phyloP scores from a whole-genome alignment of 176 grass and related monocot genomes.

The Aegilops longissima region DNA sequence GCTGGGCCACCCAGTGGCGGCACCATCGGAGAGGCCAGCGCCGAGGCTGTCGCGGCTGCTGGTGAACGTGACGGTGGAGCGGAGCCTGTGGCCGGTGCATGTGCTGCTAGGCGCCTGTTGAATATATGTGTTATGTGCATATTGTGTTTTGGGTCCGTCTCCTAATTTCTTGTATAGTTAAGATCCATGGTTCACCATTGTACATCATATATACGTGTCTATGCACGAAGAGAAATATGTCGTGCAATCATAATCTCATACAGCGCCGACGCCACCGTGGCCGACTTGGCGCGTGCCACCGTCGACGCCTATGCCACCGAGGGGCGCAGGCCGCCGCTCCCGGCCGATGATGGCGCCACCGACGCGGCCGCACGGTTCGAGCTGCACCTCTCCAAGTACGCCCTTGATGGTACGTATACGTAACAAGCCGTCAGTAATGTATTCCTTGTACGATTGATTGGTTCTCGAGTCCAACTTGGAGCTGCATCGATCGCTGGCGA shows the following conservation, averaged over 20 bases:
- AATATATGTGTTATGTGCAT: too few relatives aligned
- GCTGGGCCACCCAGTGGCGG: neutral
- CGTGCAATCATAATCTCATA: too few relatives aligned
- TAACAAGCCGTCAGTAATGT: too few relatives aligned
- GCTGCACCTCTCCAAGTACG: slow-evolving; percentile 79
- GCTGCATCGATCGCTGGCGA: neutral
- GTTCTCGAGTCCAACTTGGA: too few relatives aligned
- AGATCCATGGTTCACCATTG: too few relatives aligned
- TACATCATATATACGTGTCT: too few relatives aligned
- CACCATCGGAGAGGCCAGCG: slow-evolving; percentile 15
- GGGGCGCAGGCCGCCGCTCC: slow-evolving; percentile 42
- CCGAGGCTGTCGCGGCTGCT: slow-evolving; percentile 60
- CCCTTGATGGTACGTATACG: slow-evolving; percentile 54
- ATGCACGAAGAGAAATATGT: too few relatives aligned
- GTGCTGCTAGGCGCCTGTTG: too few relatives aligned
- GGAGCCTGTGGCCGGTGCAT: slow-evolving; percentile 23
- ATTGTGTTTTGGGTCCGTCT: too few relatives aligned
- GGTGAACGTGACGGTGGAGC: slow-evolving; percentile 83
- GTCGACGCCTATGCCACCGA: slow-evolving; percentile 44
- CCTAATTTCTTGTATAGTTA: too few relatives aligned
- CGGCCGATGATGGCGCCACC: neutral
- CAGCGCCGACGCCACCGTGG: slow-evolving; percentile 30
- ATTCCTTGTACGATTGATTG: too few relatives aligned
- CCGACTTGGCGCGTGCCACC: slow-evolving; percentile 46
- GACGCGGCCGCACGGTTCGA: slow-evolving; percentile 32